Conservation (phyloP, 192 early-diverging fungal species). For the Coemansia javaensis region DNA sequence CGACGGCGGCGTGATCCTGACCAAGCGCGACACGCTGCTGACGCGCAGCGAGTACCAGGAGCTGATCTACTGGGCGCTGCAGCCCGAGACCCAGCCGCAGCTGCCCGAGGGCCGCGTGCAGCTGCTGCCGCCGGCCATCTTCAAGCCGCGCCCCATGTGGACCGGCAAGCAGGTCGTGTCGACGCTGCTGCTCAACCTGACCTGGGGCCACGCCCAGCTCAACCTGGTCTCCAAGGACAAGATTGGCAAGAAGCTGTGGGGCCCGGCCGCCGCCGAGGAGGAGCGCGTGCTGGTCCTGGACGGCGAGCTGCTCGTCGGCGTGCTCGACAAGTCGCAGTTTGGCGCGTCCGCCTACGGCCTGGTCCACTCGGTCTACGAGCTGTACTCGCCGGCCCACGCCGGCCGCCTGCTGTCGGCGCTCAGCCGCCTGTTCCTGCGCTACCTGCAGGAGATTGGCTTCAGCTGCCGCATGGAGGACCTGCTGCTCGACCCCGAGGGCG, state of each 20-base stretch:
- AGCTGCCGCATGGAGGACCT: constrained; percentile 99
- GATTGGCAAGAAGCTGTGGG: constrained; percentile 85
- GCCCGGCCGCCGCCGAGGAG: constrained; percentile 71
- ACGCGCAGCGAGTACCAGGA: constrained; percentile 88
- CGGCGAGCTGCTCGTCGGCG: constrained; percentile 85
- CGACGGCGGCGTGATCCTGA: constrained; percentile 93
- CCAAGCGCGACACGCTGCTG: constrained; percentile 81
- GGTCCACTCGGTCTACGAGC: constrained; percentile 93
- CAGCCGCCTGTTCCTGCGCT: constrained; percentile 84
- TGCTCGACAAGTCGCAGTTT: constrained; percentile 97
- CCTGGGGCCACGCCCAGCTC: constrained; percentile 64
- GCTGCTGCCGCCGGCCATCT: constrained; percentile 80
- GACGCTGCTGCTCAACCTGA: constrained; percentile 90
- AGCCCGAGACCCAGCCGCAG: constrained; percentile 58
- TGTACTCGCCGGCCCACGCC: constrained; percentile 84
- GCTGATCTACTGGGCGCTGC: constrained; percentile 81
- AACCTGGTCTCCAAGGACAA: constrained; percentile 87
- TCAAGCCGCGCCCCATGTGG: constrained; percentile 85
- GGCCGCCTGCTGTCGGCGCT: constrained; percentile 88
- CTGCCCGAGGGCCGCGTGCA: constrained; percentile 68
- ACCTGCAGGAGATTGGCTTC: constrained; percentile 86
- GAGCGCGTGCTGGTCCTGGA: constrained; percentile 75
- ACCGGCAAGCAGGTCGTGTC: constrained; percentile 98
- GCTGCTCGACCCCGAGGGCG: constrained; percentile 75
- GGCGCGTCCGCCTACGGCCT: constrained; percentile 89